Evolutionary conservation across 2,329 filamentous ascomycete species (phyloP), one percentile per base, ranked within the genome.

Genomic region (Basipetospora chlamydospora): DNA sequence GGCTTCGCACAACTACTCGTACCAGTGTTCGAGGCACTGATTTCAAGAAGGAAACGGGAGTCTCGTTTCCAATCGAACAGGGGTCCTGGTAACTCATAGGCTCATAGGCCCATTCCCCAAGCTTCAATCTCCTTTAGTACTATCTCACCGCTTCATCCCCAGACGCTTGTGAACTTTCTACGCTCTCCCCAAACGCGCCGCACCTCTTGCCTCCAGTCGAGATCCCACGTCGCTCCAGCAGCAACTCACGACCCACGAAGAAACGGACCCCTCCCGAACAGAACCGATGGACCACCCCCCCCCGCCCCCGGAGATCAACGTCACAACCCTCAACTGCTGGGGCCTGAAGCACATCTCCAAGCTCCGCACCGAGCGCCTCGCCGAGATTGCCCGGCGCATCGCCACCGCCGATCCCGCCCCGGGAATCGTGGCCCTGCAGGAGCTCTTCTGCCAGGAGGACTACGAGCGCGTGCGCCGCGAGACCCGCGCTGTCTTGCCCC

Each of bases 251-350:
- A 26, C 23, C 29, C 39, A 9, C 39, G 31, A 8, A 35, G 23
- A 15, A 16, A 15, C 30, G 7, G 13, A 33, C 9, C 33, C 13
- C 26, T 13, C 10, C 3, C 28, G 12, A 12, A 2, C 28, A 16
- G 17, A 28, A 11, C 30, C 31, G 15, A 39, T 32, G 23, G 26
- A 23, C 26, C 7, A 13, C 20, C 33, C 22, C 13, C n/a, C n/a
- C n/a, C n/a, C n/a, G n/a, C 33, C 38, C 11, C 38, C 60, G 22
- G 68, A 77, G 40, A 71, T 96, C 52, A 79, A 81, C 50, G 67
- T 96, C 46, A 63, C 95, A 45, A 90, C 84, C 4, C 73, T 94
- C 55, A 98, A 98, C 60, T 95, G 86, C 73, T 96, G 90, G 88
- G 90, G 90, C 35, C 75, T 96, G 42, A 88, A 92, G 51, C 85